Base-by-base conservation (phyloP, 768 basidiomycete genomes). In the Pilatotrama ljubarskyi region DNA sequence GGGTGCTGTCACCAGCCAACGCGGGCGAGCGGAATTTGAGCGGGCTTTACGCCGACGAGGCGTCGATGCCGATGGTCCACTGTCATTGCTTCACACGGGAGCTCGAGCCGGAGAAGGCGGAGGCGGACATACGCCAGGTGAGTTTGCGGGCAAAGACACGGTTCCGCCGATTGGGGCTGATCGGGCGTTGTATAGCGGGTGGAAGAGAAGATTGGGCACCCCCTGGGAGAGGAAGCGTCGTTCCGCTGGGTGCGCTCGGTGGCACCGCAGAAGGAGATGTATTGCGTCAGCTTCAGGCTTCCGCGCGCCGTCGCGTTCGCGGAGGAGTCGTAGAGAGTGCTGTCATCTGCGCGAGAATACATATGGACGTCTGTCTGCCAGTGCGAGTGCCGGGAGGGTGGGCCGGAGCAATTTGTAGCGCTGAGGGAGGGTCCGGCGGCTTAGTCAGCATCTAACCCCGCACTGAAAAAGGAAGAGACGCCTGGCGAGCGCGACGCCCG, bases 181-280 rank as follows among this genome's bases (percentile, higher is more conserved):
- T 56, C 54, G 61, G 44, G 64, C 15, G 64, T 64, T 56, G 52
- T 24, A 32, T 32, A 95, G 93, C 78, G 93, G 64, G 91, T 90
- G 17, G 86, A 86, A 69, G 80, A 84, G 55, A 79, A 76, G 64
- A 74, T 97, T 29, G 87, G 85, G 29, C 70, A 78, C 64, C 53
- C 74, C 37, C 66, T 96, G 52, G 74, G 76, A 14, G 75, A 77
- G 11, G 80, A 83, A 22, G 76, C 79, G 38, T 71, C 73, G 14
- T 71, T 93, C 8, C 88, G 93, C 68, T 80, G 87, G 64, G 95
- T 99, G 49, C 87, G 97, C 55, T 88, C 90, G 10, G 97, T 98
- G 10, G 94, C 97, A 1, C 96, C 96, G 7, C 90, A 86, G 74
- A 98, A 99, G 75, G 89, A 94, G 68, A 98, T 98, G 96, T 98